Base-by-base conservation (phyloP, 768 basidiomycete species). In the Sarcomyxa edulis region DNA sequence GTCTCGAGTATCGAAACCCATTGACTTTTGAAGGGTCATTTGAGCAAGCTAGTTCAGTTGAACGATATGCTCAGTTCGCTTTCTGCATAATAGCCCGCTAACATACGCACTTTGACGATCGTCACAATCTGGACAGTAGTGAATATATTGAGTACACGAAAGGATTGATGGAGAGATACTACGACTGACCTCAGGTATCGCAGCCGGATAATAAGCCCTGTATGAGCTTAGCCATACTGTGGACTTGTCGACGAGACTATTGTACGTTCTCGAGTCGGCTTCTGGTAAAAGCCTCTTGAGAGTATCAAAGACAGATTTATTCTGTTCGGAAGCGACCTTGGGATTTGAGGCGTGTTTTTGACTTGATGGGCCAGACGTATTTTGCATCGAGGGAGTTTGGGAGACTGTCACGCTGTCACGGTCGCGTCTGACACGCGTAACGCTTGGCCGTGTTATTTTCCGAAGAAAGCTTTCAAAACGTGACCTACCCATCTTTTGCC, bases 121-220 rank as follows among this genome's bases (percentile, higher is more conserved):
- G 61, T 63, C 22, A 77, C 38, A 35, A 79, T 78, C 76, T 78
- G 37, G 40, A 41, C 19, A 21, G 28, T 12, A 34, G 22, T 20
- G 18, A 29, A 36, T 22, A 41, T 32, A 5, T 37, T 48, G 16
- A 44, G 35, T 23, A 47, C 12, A 8, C 14, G 10, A 20, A 19
- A 16, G 26, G 9, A 46, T 4, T n/a, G 41, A 26, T 4, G 32
- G 12, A 6, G 4, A 5, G n/a, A n/a, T 18, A 28, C 6, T 6
- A 4, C 33, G 6, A 49, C 60, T 43, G 42, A 76, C 78, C 57
- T 71, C 66, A 31, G 63, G 66, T 24, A 72, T 66, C 29, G 74
- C 77, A 22, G 44, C 59, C 1, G 52, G 32, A 48, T 80, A 80
- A 47, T 79, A 79, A 1, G 76, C 77, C 45, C 66, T 69, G 28